Percentiles rank a stretch among this genome's conserved stretches.
phyloP scores from a whole-genome alignment of 345 rosid genomes.

The Eutrema heterophyllum region DNA sequence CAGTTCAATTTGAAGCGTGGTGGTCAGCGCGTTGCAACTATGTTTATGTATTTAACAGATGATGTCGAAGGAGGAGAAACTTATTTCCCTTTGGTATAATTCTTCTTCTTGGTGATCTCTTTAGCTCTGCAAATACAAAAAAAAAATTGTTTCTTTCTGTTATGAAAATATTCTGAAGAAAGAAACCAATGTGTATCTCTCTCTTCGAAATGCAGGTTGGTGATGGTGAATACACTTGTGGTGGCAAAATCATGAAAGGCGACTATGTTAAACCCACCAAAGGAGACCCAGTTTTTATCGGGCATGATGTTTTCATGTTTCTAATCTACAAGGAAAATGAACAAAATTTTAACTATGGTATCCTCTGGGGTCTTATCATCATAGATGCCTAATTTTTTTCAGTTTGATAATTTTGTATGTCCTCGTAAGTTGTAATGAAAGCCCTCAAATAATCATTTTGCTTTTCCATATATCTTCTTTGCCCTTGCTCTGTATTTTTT shows the following conservation, averaged over 20 bases:
- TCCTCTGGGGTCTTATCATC: too few species aligned
- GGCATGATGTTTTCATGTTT: too few species aligned
- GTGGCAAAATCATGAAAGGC: slow-evolving; percentile 70
- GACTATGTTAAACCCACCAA: slow-evolving; percentile 79
- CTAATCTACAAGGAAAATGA: too few species aligned
- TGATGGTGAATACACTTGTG: slow-evolving; percentile 73
- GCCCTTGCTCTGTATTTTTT: too few species aligned
- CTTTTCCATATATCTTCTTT: too few species aligned
- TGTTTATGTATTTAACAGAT: slow-evolving; percentile 90
- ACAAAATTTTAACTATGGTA: too few species aligned
- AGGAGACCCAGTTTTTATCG: slow-evolving; percentile 61
- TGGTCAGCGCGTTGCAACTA: slow-evolving; percentile 2
- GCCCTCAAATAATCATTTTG: too few species aligned
- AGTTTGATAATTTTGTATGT: too few species aligned
- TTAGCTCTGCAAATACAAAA: neutral
- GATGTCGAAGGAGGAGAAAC: slow-evolving; percentile 97
- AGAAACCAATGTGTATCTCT: too few species aligned
- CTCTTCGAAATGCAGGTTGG: slow-evolving; percentile 60
- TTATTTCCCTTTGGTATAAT: slow-evolving; percentile 82
- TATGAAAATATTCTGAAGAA: neutral
- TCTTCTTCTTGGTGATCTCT: neutral
- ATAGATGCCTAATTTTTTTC: too few species aligned
- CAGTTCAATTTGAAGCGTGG: slow-evolving; percentile 91
- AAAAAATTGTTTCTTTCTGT: neutral
- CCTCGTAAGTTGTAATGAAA: too few species aligned